Evolutionary conservation across 1,284 basidiomycete species (phyloP).

Genomic region (Austroboletus novae-zelandiae): DNA sequence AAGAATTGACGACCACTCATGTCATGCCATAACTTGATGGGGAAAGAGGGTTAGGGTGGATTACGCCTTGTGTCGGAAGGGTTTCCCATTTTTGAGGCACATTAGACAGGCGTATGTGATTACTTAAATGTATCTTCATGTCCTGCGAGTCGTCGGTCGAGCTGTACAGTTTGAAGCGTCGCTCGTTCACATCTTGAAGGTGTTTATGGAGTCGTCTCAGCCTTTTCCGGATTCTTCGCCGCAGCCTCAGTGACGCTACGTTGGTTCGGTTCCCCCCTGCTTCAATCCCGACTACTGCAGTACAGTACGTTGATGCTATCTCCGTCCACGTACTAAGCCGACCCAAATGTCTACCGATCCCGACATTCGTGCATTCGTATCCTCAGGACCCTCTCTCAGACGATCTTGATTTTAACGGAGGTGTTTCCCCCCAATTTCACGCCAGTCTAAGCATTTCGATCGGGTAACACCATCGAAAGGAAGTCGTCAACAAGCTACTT

Average conservation of each 20-base stretch:
- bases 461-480: conserved; percentile 52
- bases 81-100: neutral
- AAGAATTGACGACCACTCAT: conserved; percentile 1
- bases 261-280: conserved; percentile 44
- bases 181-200: too few relatives aligned
- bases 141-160: too few relatives aligned
- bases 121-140: too few relatives aligned
- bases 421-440: conserved; percentile 16
- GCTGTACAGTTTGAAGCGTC: too few relatives aligned
- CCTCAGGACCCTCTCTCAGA: conserved; percentile 59
- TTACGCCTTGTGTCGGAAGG: neutral
- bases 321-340: conserved; percentile 9
- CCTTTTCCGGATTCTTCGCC: too few relatives aligned
- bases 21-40: neutral
- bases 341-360: conserved; percentile 33
- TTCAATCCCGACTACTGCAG: conserved; percentile 22
- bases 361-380: conserved; percentile 69
- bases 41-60: too few relatives aligned
- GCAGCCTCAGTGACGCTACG: conserved; percentile 21
- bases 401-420: neutral
- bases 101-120: too few relatives aligned
- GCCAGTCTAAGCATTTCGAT: conserved; percentile 51
- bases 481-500: conserved; percentile 60
- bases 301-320: neutral
- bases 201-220: too few relatives aligned